A percentile compares a stretch with the other conserved stretches of the same genome.
Evolutionary conservation across 768 basidiomycete genomes (phyloP).

Genomic region (Termitomyces sp.): DNA sequence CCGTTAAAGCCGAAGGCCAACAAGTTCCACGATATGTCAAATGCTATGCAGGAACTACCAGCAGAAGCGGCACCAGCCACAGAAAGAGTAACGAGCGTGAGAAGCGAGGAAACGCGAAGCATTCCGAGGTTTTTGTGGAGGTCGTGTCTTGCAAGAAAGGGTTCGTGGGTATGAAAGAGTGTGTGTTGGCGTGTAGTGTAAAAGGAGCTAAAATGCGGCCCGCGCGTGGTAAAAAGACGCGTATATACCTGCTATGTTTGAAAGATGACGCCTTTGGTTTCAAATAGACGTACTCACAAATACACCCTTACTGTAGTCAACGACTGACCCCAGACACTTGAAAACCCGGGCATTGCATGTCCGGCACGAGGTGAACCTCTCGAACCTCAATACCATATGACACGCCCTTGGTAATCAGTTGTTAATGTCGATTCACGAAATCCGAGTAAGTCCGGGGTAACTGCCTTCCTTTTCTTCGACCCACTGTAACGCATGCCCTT

Average conservation of each 20-base stretch:
- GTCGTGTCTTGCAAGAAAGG: neutral
- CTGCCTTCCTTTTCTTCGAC: neutral
- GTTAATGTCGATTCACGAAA: neutral
- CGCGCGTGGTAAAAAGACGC: no score
- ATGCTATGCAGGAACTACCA: slow-evolving; percentile 58
- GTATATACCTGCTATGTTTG: neutral
- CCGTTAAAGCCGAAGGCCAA: slow-evolving; percentile 82
- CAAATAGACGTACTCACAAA: neutral
- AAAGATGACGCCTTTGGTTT: neutral
- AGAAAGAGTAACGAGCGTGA: slow-evolving; percentile 21
- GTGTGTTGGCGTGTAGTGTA: neutral
- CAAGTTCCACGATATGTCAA: slow-evolving; percentile 80
- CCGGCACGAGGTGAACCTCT: neutral
- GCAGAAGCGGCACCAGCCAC: slow-evolving; percentile 18
- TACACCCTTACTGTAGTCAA: no score
- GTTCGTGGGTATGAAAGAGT: slow-evolving; percentile 1
- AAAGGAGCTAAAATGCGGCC: no score
- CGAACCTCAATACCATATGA: neutral
- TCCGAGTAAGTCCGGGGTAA: neutral
- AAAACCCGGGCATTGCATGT: no score
- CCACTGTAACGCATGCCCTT: neutral
- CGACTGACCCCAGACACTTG: neutral
- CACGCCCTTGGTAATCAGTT: neutral
- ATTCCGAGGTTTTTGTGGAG: slow-evolving; percentile 6
- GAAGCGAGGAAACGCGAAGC: slow-evolving; percentile 12